Base-by-base conservation (phyloP, 2,329 filamentous ascomycete species). In the Trichoderma sp. region DNA sequence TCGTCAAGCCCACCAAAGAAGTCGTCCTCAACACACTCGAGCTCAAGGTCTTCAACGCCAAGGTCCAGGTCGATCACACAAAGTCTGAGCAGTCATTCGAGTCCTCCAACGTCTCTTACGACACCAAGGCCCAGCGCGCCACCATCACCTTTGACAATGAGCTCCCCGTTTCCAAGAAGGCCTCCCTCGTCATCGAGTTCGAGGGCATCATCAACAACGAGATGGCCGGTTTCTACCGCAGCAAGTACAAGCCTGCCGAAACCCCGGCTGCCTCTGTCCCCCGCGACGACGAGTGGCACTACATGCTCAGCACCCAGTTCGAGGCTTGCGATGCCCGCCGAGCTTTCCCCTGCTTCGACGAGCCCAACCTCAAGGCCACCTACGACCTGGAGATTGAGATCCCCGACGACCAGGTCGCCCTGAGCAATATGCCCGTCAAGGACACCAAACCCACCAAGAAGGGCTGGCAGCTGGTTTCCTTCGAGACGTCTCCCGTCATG, bases 301-400 rank as follows among this genome's bases (percentile, higher is more conserved):
- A 88, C 79, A 95, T 95, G 93, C 86, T 97, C 82, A 97, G 93
- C 85, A 99, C 96, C 63, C 96, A 99, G 81, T 99, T 99, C 79
- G 96, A 99, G 85, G 92, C 95, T 59, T 97, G 94, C 78, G 96
- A 99, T 83, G 96, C 96, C 73, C 92, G 96, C 75, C 88, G 95
- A 75, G 95, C 96, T 9, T 98, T 99, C 83, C 96, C 96, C 62
- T 99, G 96, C 84, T 98, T 98, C 79, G 96, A 99, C 79, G 96
- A 99, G 84, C 96, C 96, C 55, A 97, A 97, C 78, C 88, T 98
- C 74, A 99, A 99, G 84, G 94, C 96, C 12, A 95, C 94, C 3
- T 98, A 98, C 79, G 95, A 98, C 81, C 93, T 99, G 72, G 88
- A 94, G 78, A 92, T 99, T 74, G 95, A 98, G 84, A 88, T 98